Evolutionary conservation across 352 stramenopile species (phyloP).

Genomic region (Thalassiosira exigua): DNA sequence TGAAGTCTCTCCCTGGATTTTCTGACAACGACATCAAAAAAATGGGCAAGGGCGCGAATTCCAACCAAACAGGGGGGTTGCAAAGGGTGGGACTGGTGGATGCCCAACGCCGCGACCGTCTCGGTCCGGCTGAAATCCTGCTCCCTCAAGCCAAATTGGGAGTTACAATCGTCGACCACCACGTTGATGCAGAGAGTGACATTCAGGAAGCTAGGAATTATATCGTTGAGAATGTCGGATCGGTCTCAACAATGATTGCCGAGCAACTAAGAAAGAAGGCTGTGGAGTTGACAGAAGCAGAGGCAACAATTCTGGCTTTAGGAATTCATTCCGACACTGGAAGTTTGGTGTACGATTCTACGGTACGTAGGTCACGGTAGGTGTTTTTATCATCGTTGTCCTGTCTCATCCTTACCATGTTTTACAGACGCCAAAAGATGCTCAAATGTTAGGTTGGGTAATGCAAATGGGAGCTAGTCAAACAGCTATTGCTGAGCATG

Average conservation of each 20-base stretch:
- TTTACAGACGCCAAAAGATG: slow-evolving; percentile 72
- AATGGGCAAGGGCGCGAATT: slow-evolving; percentile 11
- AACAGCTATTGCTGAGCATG: slow-evolving; percentile 81
- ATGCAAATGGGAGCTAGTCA: slow-evolving; percentile 80
- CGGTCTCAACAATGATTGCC: slow-evolving; percentile 83
- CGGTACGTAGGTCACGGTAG: slow-evolving; percentile 25
- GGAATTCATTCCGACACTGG: slow-evolving; percentile 88
- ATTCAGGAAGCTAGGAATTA: slow-evolving; percentile 78
- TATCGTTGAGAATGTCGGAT: slow-evolving; percentile 82
- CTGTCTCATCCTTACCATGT: not conserved
- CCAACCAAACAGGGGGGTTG: slow-evolving; percentile 37
- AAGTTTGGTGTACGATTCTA: slow-evolving; percentile 83
- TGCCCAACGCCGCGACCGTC: slow-evolving; percentile 76
- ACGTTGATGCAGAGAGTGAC: slow-evolving; percentile 81
- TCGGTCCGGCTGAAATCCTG: slow-evolving; percentile 74
- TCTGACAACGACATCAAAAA: slow-evolving; percentile 50
- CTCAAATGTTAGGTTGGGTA: slow-evolving; percentile 75
- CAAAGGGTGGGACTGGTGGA: slow-evolving; percentile 81
- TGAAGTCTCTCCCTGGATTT: slow-evolving; percentile 79
- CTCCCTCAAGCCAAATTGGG: slow-evolving; percentile 68
- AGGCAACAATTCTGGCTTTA: slow-evolving; percentile 86
- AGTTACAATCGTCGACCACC: slow-evolving; percentile 83
- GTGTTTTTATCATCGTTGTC: slow-evolving; percentile 2
- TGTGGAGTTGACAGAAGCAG: slow-evolving; percentile 76
- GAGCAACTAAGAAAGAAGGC: slow-evolving; percentile 74